A percentile compares a stretch with the other conserved stretches of the same genome.
phyloP scores from a whole-genome alignment of 179 eudicot species.

The Carnegiea gigantea region DNA sequence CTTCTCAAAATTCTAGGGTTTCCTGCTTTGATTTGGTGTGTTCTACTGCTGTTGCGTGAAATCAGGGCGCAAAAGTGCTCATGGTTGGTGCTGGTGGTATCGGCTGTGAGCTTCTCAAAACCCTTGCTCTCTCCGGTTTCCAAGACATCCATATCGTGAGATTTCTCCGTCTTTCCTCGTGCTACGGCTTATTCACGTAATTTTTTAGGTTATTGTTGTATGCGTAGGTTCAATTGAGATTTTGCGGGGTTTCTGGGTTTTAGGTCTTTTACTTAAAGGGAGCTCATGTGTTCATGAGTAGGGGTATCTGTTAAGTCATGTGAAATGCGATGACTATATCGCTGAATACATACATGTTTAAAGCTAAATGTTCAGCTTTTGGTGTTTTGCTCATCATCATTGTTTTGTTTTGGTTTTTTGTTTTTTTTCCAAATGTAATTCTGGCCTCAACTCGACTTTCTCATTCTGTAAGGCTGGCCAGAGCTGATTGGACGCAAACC shows the following conservation, averaged over 20 bases:
- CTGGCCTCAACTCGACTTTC: neutral
- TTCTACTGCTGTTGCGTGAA: conserved; percentile 1
- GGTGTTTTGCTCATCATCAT: neutral
- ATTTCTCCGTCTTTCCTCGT: neutral
- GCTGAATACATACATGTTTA: neutral
- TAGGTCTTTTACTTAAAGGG: conserved; percentile 22
- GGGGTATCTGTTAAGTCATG: neutral
- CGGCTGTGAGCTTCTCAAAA: conserved; percentile 97
- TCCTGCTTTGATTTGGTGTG: neutral
- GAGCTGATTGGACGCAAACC: neutral
- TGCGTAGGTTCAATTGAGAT: neutral
- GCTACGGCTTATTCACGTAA: neutral
- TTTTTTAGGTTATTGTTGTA: neutral
- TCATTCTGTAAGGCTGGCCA: neutral
- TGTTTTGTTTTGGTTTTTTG: neutral
- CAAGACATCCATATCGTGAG: conserved; percentile 83
- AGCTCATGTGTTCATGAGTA: neutral
- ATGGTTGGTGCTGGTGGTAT: conserved; percentile 99
- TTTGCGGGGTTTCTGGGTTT: conserved; percentile 10
- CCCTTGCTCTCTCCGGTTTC: conserved; percentile 94
- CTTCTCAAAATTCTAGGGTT: conserved; percentile 10
- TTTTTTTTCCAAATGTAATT: no score
- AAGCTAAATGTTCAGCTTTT: neutral
- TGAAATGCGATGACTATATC: neutral
- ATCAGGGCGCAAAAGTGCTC: conserved; percentile 77